A percentile compares a stretch with the other conserved stretches of the same genome.
These are phyloP conservation scores for Rosellinia necatrix DNA, from an alignment of 2,329 filamentous ascomycete species.

Conservation along the genomic window DNA sequence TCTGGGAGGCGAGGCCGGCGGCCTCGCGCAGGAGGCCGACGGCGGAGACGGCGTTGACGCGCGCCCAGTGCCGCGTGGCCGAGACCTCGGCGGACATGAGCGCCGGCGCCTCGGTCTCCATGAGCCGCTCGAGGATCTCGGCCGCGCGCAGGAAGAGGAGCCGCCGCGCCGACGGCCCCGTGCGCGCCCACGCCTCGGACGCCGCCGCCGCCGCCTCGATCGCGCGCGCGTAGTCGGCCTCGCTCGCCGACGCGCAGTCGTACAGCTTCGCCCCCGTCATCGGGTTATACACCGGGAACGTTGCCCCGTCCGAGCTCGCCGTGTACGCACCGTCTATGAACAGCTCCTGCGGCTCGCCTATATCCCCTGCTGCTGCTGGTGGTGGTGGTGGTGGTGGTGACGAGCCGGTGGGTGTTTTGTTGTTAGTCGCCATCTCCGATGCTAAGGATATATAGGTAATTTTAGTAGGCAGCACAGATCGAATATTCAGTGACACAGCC, in stretches of 20 bases:
- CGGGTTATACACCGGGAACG: constrained; percentile 25
- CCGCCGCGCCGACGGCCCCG: constrained; percentile 57
- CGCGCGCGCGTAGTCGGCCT: constrained; percentile 21
- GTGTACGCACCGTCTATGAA: constrained; percentile 17
- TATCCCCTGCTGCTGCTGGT: not conserved
- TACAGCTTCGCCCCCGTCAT: constrained; percentile 25
- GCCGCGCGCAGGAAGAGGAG: constrained; percentile 73
- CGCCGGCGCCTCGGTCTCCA: constrained; percentile 62
- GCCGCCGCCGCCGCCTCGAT: constrained; percentile 21
- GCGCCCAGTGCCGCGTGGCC: constrained; percentile 45
- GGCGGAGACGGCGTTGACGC: constrained; percentile 46
- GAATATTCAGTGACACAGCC: too few species aligned
- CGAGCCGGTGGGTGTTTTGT: not conserved
- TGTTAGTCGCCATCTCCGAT: constrained; percentile 1
- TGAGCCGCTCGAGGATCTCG: constrained; percentile 60
- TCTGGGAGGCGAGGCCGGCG: constrained; percentile 44
- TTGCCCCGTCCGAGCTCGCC: constrained; percentile 19
- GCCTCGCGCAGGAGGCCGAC: constrained; percentile 48
- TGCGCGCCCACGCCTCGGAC: constrained; percentile 25
- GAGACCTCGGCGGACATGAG: constrained; percentile 62
- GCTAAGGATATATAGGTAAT: too few species aligned
- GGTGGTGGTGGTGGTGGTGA: too few species aligned
- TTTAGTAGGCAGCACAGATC: too few species aligned
- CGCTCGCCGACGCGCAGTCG: constrained; percentile 23
- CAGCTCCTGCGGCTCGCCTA: constrained; percentile 22